Conservation (phyloP, 1,284 basidiomycete genomes). For the Heliocybe sulcata region DNA sequence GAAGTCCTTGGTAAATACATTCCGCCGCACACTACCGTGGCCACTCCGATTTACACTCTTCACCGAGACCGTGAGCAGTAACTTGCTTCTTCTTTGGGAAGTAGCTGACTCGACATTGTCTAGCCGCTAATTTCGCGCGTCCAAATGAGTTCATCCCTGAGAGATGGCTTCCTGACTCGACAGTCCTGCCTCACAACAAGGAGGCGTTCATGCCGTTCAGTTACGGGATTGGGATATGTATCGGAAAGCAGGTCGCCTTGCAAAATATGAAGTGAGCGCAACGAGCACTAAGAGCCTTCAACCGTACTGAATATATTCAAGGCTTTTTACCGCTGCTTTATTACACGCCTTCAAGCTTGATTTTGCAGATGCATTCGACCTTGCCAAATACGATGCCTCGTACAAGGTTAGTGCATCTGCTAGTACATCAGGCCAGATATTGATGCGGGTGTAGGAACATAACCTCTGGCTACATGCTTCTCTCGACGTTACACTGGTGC, state of each 20-base stretch:
- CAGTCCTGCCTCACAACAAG: neutral
- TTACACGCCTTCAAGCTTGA: neutral
- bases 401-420: neutral
- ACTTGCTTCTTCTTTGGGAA: neutral
- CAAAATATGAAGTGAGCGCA: neutral
- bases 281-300: too few species aligned
- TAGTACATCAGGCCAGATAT: neutral
- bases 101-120: neutral
- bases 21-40: conserved; percentile 10
- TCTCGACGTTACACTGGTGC: neutral
- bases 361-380: neutral
- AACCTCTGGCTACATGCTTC: neutral
- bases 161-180: neutral
- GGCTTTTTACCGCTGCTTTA: neutral
- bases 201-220: neutral
- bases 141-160: neutral
- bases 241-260: neutral
- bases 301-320: neutral
- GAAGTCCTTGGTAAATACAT: conserved; percentile 6
- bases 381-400: neutral
- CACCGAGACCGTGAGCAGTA: conserved; percentile 14
- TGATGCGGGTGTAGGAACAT: neutral
- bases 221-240: neutral
- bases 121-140: neutral
- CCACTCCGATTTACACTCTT: conserved; percentile 12